Base-by-base conservation (phyloP, 2,329 filamentous ascomycete genomes). In the Calonectria honghensis region DNA sequence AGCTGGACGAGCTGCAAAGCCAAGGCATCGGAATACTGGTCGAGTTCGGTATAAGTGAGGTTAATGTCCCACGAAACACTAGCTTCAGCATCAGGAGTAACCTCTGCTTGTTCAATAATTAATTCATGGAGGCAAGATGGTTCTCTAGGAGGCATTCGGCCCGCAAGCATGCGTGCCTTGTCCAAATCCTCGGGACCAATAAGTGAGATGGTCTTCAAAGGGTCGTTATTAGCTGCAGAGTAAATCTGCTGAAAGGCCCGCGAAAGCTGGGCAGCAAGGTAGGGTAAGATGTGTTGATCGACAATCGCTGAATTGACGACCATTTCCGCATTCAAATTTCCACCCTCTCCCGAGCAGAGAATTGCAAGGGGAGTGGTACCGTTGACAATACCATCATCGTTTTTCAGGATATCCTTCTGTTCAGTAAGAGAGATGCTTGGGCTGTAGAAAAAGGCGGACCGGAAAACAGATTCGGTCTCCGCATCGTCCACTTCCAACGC, bases 211-310 rank as follows among this genome's bases (percentile, higher is more conserved):
- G 35, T 63, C 13, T 18, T 52, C 73, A 69, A 73, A 29, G 35
- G 70, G 50, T 32, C 52, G 35, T 27, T 29, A 6, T 41, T 31
- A n/a, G 48, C 32, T 29, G n/a, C 35, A 39, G 64, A 54, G 32
- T 32, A 50, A 29, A 72, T 27, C 61, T 67, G 69, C 14, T 67
- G 61, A 39, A 72, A 67, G 35, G 61, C 61, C 35, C 61, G 35
- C 31, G 64, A 41, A 61, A 72, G 35, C 37, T 63, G 57, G 35
- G 57, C 35, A 18, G 57, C 57, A 24, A 37, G 64, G 48, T 31
- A 48, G n/a, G 69, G 61, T 32, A 72, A 10, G 20, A 51, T 51
- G 29, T 32, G 51, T 41, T 72, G 69, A 39, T 72, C 61, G 51
- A 72, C 64, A 35, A 67, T 39, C 27, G 37, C 41, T 14, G 61